Base-by-base conservation (phyloP, 352 stramenopile genomes). In the Globisporangium splendens region DNA sequence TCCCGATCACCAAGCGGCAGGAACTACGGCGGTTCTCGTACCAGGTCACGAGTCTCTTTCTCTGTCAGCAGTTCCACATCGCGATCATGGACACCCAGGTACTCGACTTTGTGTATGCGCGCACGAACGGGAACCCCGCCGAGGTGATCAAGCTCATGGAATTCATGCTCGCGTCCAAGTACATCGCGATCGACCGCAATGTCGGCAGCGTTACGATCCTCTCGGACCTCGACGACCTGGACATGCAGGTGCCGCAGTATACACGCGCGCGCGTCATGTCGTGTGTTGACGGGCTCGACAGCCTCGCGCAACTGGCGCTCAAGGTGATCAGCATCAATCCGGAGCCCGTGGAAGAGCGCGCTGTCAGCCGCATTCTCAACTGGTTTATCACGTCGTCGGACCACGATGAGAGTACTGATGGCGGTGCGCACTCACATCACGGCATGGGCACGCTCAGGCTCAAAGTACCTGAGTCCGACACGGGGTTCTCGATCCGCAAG, bases 71-170 rank as follows among this genome's bases (percentile, higher is more conserved):
- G 15, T 92, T 86, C 55, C 77, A 88, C 55, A 92, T 92, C 46
- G 79, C 79, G 0, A 90, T 92, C 46, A 90, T 92, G 82, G 79
- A 92, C 54, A 84, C 82, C 5, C 72, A 92, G 62, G 52, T 92
- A 21, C 78, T 92, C 1, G 69, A 85, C 46, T 92, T 89, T 61
- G 82, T 87, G 14, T 89, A 85, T 33, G 61, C 77, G 0, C 74
- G 79, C 1, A 87, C 82, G 0, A 72, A 88, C 22, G 79, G 82
- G 17, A 92, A 92, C 50, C 82, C 82, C 0, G 69, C 73, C 11
- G 79, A 83, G 28, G 63, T 88, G 1, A 76, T 90, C 54, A 87
- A 84, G 39, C 67, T 92, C 3, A 73, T 92, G 59, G 72, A 72
- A 35, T 79, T 84, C 41, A 86, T 92, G 72, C 56, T 92, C 50